These are phyloP conservation scores for Fusarium nematophilum DNA, from an alignment of 2,329 filamentous ascomycete genomes.

Conservation along the genomic window DNA sequence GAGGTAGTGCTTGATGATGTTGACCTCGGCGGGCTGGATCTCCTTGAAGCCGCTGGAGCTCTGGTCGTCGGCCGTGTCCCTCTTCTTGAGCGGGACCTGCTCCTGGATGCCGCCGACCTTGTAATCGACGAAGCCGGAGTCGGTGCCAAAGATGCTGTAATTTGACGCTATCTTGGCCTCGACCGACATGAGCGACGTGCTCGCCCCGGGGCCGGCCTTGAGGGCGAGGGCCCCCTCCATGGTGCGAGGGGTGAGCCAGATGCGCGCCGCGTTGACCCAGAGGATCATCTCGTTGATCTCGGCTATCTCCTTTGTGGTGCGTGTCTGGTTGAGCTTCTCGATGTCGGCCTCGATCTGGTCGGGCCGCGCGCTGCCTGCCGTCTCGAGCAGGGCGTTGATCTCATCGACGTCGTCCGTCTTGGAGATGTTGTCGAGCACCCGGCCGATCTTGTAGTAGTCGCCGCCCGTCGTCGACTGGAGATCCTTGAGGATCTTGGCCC, in stretches of 20 bases:
- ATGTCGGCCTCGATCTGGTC: conserved; percentile 50
- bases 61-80: no score
- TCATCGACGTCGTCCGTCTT: conserved; percentile 51
- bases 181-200: conserved; percentile 20
- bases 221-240: conserved; percentile 42
- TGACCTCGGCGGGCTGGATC: no score
- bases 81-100: background rate
- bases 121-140: background rate
- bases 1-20: no score
- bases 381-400: conserved; percentile 45
- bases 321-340: conserved; percentile 44
- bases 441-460: conserved; percentile 22
- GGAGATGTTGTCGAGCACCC: conserved; percentile 45
- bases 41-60: no score
- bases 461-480: background rate
- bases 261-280: conserved; percentile 46
- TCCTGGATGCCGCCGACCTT: conserved; percentile 7
- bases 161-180: conserved; percentile 20
- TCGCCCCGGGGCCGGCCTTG: background rate
- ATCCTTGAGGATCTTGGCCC: conserved; percentile 42
- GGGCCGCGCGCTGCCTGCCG: conserved; percentile 44
- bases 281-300: conserved; percentile 54
- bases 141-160: conserved; percentile 13
- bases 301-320: conserved; percentile 49
- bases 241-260: conserved; percentile 39